Percentiles rank a stretch among this genome's conserved stretches.
Evolutionary conservation across 2,329 filamentous ascomycete species (phyloP).

Genomic region (Pyrenophora tritici-repentis): DNA sequence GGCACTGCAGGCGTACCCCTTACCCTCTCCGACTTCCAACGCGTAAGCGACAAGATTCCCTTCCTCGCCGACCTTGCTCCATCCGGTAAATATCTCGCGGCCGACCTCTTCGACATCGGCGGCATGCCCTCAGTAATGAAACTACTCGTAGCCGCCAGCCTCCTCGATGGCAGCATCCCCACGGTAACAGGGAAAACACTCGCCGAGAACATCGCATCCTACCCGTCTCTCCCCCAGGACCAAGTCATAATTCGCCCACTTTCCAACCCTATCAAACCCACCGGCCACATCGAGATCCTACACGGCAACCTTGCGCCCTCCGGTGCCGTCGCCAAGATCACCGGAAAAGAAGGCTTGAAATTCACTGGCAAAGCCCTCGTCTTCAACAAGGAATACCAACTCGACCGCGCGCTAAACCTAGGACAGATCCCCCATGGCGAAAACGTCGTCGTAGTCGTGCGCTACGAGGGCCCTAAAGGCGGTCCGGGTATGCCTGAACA

Average conservation of each 20-base stretch:
- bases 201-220: slow-evolving; percentile 77
- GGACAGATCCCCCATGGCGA: slow-evolving; percentile 74
- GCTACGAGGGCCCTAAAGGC: slow-evolving; percentile 92
- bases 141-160: slow-evolving; percentile 73
- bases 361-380: slow-evolving; percentile 83
- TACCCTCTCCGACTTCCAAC: slow-evolving; percentile 80
- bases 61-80: slow-evolving; percentile 87
- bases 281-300: slow-evolving; percentile 87
- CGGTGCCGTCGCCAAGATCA: slow-evolving; percentile 94
- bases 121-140: slow-evolving; percentile 87
- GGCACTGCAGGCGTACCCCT: slow-evolving; percentile 79
- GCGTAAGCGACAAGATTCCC: slow-evolving; percentile 79
- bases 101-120: slow-evolving; percentile 83
- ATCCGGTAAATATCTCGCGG: slow-evolving; percentile 83
- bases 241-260: slow-evolving; percentile 85
- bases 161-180: slow-evolving; percentile 76
- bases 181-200: slow-evolving; percentile 87
- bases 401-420: slow-evolving; percentile 73
- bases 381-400: slow-evolving; percentile 82
- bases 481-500: slow-evolving; percentile 97
- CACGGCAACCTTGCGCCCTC: slow-evolving; percentile 85
- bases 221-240: slow-evolving; percentile 75
- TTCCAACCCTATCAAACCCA: slow-evolving; percentile 80
- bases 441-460: slow-evolving; percentile 86
- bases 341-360: slow-evolving; percentile 84